Conservation (phyloP, 225 moss, liverwort and hornwort species). For the Lunularia cruciata region DNA sequence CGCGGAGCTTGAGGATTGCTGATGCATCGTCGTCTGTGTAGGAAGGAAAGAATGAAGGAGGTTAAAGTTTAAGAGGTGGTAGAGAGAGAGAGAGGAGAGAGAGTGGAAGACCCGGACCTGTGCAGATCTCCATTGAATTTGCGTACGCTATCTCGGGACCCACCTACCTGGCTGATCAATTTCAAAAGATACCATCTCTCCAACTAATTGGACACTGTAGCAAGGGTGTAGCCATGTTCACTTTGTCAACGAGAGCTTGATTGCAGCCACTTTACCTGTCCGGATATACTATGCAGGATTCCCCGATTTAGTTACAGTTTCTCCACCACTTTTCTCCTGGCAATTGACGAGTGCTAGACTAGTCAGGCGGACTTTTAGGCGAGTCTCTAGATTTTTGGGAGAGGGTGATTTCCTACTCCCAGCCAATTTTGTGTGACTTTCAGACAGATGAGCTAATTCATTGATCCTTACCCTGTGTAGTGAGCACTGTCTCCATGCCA, state of each 20-base stretch:
- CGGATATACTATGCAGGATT: background rate
- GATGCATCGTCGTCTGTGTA: background rate
- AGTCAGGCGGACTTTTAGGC: background rate
- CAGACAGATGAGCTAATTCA: too few relatives aligned
- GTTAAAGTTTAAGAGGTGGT: background rate
- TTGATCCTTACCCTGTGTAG: too few relatives aligned
- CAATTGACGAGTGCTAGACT: constrained; percentile 4
- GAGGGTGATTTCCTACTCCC: constrained; percentile 10
- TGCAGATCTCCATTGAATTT: too few relatives aligned
- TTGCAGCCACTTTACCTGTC: background rate
- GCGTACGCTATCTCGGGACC: background rate
- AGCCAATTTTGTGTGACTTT: constrained; percentile 18
- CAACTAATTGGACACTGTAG: background rate
- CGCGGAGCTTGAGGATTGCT: background rate
- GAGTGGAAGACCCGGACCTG: background rate
- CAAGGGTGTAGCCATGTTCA: background rate
- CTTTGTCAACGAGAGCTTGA: background rate
- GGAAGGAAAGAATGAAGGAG: too few relatives aligned
- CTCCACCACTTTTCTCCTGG: background rate
- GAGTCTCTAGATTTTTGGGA: background rate
- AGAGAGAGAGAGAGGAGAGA: background rate
- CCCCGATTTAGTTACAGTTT: background rate
- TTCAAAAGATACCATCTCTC: background rate
- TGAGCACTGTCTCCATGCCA: too few relatives aligned
- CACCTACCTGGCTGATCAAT: constrained; percentile 1